Base-by-base conservation (phyloP, 1,139 yeast genomes). In the Trichomonascaceae sp. region DNA sequence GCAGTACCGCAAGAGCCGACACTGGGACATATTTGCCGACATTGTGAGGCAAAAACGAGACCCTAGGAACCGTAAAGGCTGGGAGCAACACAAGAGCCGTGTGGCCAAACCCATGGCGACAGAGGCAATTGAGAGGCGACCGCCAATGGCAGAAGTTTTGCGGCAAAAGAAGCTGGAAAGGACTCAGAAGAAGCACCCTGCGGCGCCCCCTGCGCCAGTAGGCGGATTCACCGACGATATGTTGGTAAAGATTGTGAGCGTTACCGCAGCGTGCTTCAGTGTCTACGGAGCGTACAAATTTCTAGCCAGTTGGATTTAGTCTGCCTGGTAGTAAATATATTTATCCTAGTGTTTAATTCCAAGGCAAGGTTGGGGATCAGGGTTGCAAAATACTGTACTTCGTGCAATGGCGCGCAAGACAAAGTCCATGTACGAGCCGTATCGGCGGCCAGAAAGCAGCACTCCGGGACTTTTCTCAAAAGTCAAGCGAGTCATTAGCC, bases 1-100 rank as follows among this genome's bases (percentile, higher is more conserved):
- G 9, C 40, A 31, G 28, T 35, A 27, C 30, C 36, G 36, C 13
- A 31, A 33, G 13, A 39, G 40, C 13, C 28, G 40, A 14, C 39
- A 40, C 17, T 30, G 33, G 28, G 47, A 46, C 29, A 41, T 50
- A n/a, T 48, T 50, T 35, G 42, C 46, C 11, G 54, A 50, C 28
- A 32, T 50, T 27, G 50, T 49, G n/a, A 37, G 48, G 9, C 36
- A 31, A 27, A 49, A 48, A 34, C 38, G 46, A 13, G 48, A 47
- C 27, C 51, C 52, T 2, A 35, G 40, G 11, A 43, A 46, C 34
- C 39, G 53, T 3, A 42, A 41, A 13, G 33, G 26, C n/a, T 46
- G 47, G 45, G 44, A 46, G 29, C 35, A 44, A 34, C 45, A 45
- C 26, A 40, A 39, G 28, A 42, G 41, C 17, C 36, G 39, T 11